Base-by-base conservation (phyloP, 169 alveolate genomes). In the Plasmodium sp. region DNA sequence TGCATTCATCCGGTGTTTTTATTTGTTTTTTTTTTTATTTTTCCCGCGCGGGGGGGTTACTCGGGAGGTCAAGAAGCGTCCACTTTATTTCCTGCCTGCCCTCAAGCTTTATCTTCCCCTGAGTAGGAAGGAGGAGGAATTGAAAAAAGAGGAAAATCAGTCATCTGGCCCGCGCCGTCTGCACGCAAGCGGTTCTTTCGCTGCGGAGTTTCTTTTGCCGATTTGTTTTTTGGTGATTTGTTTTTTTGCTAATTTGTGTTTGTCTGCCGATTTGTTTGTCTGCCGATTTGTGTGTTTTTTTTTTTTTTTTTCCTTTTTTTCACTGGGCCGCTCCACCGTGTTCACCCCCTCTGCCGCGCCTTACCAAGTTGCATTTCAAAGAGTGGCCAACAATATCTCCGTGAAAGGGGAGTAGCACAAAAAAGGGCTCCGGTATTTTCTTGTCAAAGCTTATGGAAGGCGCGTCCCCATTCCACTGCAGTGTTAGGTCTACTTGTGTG, bases 101-200 rank as follows among this genome's bases (percentile, higher is more conserved):
- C 14, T 85, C 93, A 67, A 48, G 18, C 16, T 74, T 56, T 41
- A 85, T 39, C 56, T 85, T 85, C 7, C 93, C 93, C 93, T 85
- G 73, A 36, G 41, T 27, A 43, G 27, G 75, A 62, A 62, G 75
- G 12, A 22, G 7, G 75, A 6, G 27, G 36, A 14, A 62, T 62
- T 62, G 75, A 51, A 41, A 72, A 84, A 45, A 51, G 54, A 51
- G 7, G 10, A 81, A 33, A 18, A 31, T 54, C 34, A 81, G 22
- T 5, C 36, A 81, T 33, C n/a, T 48, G 27, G 48, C 31, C 12
- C 39, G 58, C 2, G 72, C 48, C 51, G 14, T 12, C 31, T 33
- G 43, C 27, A 27, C 12, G 34, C 51, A 39, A 79, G 43, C 34
- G 7, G 43, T 22, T 31, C 58, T 51, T 48, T 33, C 75, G 0